Conservation (phyloP, 2,329 filamentous ascomycete genomes). For the Ascochyta rabiei region DNA sequence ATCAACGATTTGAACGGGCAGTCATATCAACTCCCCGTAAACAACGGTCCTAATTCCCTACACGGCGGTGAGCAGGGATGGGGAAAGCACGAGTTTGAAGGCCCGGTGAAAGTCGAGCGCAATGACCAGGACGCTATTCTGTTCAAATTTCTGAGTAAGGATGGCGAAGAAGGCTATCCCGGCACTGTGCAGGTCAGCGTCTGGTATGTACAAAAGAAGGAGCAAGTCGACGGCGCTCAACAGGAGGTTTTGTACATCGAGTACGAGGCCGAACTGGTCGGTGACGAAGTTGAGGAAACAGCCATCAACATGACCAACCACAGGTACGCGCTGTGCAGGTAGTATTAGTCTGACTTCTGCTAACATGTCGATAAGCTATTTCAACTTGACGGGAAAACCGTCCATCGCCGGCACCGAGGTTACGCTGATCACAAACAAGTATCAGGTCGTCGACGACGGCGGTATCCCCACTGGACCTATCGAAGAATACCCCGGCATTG, state of each 20-base stretch:
- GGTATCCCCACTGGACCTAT: conserved; percentile 77
- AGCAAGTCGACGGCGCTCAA: conserved; percentile 65
- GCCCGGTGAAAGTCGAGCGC: conserved; percentile 65
- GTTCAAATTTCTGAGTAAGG: conserved; percentile 66
- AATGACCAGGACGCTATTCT: conserved; percentile 54
- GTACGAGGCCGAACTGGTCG: conserved; percentile 84
- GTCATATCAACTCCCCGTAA: conserved; percentile 72
- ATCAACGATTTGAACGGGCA: conserved; percentile 75
- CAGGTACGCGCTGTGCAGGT: conserved; percentile 63
- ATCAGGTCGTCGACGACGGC: conserved; percentile 75
- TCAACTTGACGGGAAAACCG: conserved; percentile 67
- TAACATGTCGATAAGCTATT: conserved; percentile 57
- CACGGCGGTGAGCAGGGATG: conserved; percentile 69
- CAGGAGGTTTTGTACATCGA: conserved; percentile 81
- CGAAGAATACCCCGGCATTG: conserved; percentile 67
- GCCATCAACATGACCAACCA: conserved; percentile 95
- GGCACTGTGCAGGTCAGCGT: conserved; percentile 80
- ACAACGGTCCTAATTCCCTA: conserved; percentile 75
- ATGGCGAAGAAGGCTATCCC: conserved; percentile 90
- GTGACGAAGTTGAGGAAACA: conserved; percentile 80
- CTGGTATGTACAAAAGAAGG: conserved; percentile 77
- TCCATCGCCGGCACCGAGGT: conserved; percentile 68
- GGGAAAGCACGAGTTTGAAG: conserved; percentile 79
- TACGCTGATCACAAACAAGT: conserved; percentile 63
- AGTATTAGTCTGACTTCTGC: not conserved